These are phyloP conservation scores for Tympanopsis confertula DNA, from an alignment of 2,329 filamentous ascomycete genomes.

Conservation along the genomic window DNA sequence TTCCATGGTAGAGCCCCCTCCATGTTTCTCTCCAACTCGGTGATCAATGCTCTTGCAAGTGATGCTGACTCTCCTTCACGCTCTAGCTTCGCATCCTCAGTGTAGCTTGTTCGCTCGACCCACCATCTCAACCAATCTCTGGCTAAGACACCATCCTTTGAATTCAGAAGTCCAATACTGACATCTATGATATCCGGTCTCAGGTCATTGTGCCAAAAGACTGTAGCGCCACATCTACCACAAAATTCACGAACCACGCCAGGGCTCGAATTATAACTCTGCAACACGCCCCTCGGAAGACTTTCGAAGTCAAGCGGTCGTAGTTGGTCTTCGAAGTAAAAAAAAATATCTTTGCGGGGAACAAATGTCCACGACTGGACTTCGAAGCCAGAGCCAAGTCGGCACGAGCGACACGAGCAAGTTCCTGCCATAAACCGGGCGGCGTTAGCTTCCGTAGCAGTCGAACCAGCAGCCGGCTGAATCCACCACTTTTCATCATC, in stretches of 20 bases:
- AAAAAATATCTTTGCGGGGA: constrained; percentile 42
- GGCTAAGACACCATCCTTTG: constrained; percentile 37
- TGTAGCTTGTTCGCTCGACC: constrained; percentile 42
- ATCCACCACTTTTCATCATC: constrained; percentile 48
- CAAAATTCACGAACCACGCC: constrained; percentile 51
- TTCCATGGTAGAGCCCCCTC: no score
- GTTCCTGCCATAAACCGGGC: constrained; percentile 48
- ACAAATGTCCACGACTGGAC: constrained; percentile 58
- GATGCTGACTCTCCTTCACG: no score
- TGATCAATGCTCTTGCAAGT: no score
- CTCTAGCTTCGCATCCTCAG: constrained; percentile 32
- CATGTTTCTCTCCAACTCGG: no score
- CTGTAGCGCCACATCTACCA: constrained; percentile 45
- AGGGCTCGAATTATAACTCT: constrained; percentile 38
- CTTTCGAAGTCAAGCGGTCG: constrained; percentile 20
- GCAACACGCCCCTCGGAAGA: constrained; percentile 29
- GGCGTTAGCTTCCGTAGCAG: no score
- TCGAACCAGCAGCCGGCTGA: constrained; percentile 14
- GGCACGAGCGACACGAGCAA: constrained; percentile 52
- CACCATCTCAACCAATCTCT: constrained; percentile 54
- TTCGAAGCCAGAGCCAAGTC: constrained; percentile 47
- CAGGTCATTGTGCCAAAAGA: constrained; percentile 47
- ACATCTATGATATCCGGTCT: constrained; percentile 49
- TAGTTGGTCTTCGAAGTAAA: constrained; percentile 20
- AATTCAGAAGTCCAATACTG: constrained; percentile 44